Evolutionary conservation across 352 stramenopile genomes (phyloP), one percentile per base, ranked within the genome.

Genomic region (Pythium plurisporium): DNA sequence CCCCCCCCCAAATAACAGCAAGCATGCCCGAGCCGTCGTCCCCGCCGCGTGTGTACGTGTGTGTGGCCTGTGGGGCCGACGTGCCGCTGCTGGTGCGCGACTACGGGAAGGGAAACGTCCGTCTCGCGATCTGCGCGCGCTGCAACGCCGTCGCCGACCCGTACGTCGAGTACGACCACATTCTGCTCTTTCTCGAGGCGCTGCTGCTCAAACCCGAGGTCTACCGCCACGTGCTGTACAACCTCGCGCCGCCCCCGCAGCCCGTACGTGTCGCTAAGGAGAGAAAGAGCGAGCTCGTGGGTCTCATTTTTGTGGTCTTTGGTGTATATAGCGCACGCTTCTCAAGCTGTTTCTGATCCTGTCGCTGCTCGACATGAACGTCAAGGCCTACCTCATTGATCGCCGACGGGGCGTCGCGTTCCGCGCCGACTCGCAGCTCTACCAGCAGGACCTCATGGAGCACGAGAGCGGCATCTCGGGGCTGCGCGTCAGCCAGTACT

Each of bases 121-220:
- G 83, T 3, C 74, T 95, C 7, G 75, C 67, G 19, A 91, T 90
- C 54, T 95, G 86, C 48, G 49, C 26, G 6, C 42, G 19, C 15
- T 95, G 86, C 74, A 88, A 90, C 56, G 57, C 67, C 0, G 77
- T 93, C 20, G 79, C 82, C 4, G 86, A 95, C 65, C 89, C 89
- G 63, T 95, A 95, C 61, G 83, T 95, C 65, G 86, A 95, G 72
- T 94, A 89, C 55, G 86, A 94, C 59, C 79, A 76, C 44, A 69
- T 93, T 15, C 57, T 95, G 67, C 77, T 94, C 44, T 90, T 91
- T 66, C 70, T 95, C 47, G 86, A 95, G 58, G 73, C 94, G 22
- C 76, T 95, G 50, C 76, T 94, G 48, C 78, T 92, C 63, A 86
- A 88, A 53, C 75, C 74, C n/a, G 77, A 89, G 67, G 86, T 91